phyloP scores from a whole-genome alignment of 192 early-diverging fungal genomes.

The Rhizophagus prolifer region DNA sequence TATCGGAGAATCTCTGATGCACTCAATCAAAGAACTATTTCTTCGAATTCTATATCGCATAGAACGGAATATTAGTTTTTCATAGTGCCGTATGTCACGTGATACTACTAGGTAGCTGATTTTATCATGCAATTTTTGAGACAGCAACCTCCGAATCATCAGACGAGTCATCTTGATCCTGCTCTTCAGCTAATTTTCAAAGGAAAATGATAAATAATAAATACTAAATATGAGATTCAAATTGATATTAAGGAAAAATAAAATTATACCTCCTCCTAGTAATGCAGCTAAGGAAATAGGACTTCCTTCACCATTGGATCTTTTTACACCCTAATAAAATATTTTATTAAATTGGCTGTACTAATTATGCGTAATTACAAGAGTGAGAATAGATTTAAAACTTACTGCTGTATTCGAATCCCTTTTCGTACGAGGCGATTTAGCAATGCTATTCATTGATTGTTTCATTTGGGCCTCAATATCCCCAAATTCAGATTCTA shows the following conservation, averaged over 20 bases:
- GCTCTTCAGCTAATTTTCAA: not conserved
- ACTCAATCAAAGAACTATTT: too few species aligned
- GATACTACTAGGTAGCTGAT: too few species aligned
- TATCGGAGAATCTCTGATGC: too few species aligned
- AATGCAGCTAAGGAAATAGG: not conserved
- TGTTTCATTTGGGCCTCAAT: not conserved
- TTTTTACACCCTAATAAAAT: not conserved
- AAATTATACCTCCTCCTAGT: not conserved
- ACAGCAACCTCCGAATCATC: not conserved
- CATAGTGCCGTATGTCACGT: too few species aligned
- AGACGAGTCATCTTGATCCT: not conserved
- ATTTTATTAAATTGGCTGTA: not conserved
- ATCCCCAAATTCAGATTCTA: not conserved
- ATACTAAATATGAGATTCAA: not conserved
- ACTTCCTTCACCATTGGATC: not conserved
- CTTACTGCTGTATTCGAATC: not conserved
- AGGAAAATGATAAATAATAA: not conserved
- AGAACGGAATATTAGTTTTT: too few species aligned
- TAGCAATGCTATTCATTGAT: not conserved
- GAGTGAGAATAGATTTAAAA: not conserved
- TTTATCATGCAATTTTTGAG: too few species aligned
- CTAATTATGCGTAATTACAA: not conserved
- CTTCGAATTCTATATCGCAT: too few species aligned
- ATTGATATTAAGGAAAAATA: not conserved
- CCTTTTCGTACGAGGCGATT: not conserved